phyloP scores from a whole-genome alignment of 352 stramenopile genomes.

The Halophytophthora polymorphica region DNA sequence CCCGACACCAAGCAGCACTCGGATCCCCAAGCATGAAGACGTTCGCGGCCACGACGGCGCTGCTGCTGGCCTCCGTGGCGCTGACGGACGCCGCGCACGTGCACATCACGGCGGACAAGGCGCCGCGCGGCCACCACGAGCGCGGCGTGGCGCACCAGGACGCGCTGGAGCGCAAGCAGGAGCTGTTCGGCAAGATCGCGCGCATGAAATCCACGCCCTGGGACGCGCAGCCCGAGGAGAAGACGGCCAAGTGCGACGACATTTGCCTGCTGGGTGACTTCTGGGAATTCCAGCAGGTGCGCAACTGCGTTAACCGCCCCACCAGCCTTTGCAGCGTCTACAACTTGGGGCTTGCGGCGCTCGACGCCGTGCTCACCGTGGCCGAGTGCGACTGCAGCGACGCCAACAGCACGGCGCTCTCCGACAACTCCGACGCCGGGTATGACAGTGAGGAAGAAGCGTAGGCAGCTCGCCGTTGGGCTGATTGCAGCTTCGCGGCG shows the following conservation, averaged over 20 bases:
- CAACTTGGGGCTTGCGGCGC: conserved; percentile 38
- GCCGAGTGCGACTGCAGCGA: conserved; percentile 49
- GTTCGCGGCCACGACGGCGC: conserved; percentile 8
- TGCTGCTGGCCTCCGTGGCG: conserved; percentile 12
- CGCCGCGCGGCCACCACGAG: conserved; percentile 12
- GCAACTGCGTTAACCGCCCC: conserved; percentile 56
- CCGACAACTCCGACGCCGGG: neutral
- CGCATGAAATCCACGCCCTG: conserved; percentile 68
- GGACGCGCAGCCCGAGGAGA: conserved; percentile 43
- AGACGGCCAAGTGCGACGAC: conserved; percentile 57
- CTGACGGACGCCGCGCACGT: conserved; percentile 12
- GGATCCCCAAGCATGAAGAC: conserved; percentile 18
- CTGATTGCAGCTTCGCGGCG: too few relatives aligned
- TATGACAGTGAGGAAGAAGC: neutral
- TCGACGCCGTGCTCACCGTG: conserved; percentile 52
- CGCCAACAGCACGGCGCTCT: conserved; percentile 22
- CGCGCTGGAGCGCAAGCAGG: conserved; percentile 28
- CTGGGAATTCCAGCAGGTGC: conserved; percentile 51
- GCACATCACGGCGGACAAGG: conserved; percentile 10
- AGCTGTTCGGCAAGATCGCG: conserved; percentile 39
- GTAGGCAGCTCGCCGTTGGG: too few relatives aligned
- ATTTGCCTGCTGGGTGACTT: conserved; percentile 56
- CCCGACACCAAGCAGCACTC: neutral
- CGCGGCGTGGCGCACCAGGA: conserved; percentile 22
- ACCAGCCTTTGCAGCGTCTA: conserved; percentile 60